Base-by-base conservation (phyloP, 768 basidiomycete species). In the Lentinus brumalis region DNA sequence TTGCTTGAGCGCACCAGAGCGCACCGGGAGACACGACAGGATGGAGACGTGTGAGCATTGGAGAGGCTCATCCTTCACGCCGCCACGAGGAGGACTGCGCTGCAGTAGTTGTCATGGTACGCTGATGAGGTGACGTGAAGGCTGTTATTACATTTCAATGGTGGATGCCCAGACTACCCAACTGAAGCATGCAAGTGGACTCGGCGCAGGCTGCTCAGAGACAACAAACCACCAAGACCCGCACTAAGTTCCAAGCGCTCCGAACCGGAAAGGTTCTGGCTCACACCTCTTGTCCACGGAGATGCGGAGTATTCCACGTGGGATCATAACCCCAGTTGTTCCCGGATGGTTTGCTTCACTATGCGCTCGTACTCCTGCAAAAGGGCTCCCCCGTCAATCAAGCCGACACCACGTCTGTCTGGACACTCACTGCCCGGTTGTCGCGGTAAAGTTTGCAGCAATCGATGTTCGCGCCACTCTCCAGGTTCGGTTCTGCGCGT, bases 361-460 rank as follows among this genome's bases (percentile, higher is more conserved):
- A 86, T 78, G 65, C 91, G 82, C 73, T 97, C 96, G 74, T 97
- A 98, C 74, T 98, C 93, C 83, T 84, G 61, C 15, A 39, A 7
- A 50, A 50, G 29, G 32, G 4, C 15, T 31, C n/a, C 50, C 31
- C 12, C 16, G 35, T 35, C 21, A 52, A 31, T 52, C 15, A 16
- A 32, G 5, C 16, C 5, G 14, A 5, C 5, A 16, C 30, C 50
- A 52, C 16, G 21, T n/a, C 50, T 18, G 31, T 9, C 18, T 14
- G 21, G 35, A 15, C 18, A 66, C 80, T 64, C 59, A 85, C 83
- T 65, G 79, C 76, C 60, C 83, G 85, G 73, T 97, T 88, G 65
- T 97, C 96, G 61, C 96, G 84, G 74, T 96, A 98, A 58, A 98
- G 78, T 77, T 98, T 98, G 81, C 94, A 96, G 70, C 95, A 96